These are phyloP conservation scores for Boletus huronensis DNA, from an alignment of 768 basidiomycete species.

Conservation along the genomic window DNA sequence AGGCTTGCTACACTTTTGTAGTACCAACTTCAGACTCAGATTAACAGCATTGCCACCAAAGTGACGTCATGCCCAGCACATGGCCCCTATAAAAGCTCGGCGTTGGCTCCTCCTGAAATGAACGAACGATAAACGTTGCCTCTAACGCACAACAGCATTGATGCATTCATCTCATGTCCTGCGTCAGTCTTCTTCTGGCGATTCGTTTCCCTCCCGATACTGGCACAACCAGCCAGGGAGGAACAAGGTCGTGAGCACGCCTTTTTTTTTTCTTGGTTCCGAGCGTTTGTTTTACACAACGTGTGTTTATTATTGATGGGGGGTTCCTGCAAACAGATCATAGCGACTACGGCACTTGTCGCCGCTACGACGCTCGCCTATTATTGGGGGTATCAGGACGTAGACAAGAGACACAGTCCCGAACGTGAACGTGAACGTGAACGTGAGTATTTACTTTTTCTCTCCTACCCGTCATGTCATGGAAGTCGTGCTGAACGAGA, in stretches of 20 bases:
- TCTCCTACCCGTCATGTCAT: neutral
- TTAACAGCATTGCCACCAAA: no score
- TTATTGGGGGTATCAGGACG: conserved; percentile 36
- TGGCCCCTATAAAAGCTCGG: conserved; percentile 21
- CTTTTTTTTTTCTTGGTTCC: neutral
- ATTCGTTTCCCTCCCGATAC: conserved; percentile 29
- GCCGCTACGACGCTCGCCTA: conserved; percentile 32
- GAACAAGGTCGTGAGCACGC: conserved; percentile 30
- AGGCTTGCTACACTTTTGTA: no score
- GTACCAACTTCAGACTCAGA: no score
- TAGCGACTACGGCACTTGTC: conserved; percentile 27
- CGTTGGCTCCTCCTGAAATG: conserved; percentile 11
- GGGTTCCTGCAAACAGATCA: conserved; percentile 21
- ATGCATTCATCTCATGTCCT: conserved; percentile 26
- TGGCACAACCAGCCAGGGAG: conserved; percentile 33
- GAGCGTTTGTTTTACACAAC: no score
- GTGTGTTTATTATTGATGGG: neutral
- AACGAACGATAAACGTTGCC: neutral
- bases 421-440: conserved; percentile 16
- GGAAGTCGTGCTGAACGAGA: neutral
- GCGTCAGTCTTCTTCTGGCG: conserved; percentile 23
- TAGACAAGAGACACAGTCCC: conserved; percentile 30
- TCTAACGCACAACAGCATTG: neutral
- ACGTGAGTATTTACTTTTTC: conserved; percentile 7
- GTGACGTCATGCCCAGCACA: conserved; percentile 28